Conservation (phyloP, 257 asterid species). For the Gynochthodes officinalis region DNA sequence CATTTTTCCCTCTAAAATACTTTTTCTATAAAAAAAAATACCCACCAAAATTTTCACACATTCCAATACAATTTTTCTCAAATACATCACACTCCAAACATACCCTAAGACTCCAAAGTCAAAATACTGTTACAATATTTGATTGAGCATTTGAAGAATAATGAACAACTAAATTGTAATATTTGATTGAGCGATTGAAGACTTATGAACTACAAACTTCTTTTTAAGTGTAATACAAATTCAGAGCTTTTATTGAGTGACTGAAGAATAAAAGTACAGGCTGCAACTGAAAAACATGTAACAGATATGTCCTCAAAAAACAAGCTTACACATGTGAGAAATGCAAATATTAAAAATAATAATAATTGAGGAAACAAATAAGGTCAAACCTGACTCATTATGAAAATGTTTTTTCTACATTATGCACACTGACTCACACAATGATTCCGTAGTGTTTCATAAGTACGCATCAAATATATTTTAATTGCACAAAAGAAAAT, state of each 20-base stretch:
- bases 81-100: too few species aligned
- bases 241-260: not conserved
- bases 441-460: not conserved
- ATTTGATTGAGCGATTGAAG: not conserved
- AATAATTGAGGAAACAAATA: too few species aligned
- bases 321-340: not conserved
- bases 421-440: not conserved
- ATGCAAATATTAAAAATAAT: not conserved
- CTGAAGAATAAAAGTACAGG: not conserved
- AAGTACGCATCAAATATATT: not conserved
- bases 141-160: not conserved
- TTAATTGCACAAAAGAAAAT: not conserved
- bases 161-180: not conserved
- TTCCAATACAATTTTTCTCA: too few species aligned
- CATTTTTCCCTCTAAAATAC: too few species aligned
- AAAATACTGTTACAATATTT: not conserved
- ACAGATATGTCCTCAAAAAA: not conserved
- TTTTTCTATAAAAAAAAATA: too few species aligned
- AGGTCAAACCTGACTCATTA: not conserved
- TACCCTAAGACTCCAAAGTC: not conserved
- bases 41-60: too few species aligned
- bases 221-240: not conserved
- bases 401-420: too few species aligned
- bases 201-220: not conserved
- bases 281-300: not conserved